These are phyloP conservation scores for Whalleya microplaca DNA, from an alignment of 2,329 filamentous ascomycete species.

Conservation along the genomic window DNA sequence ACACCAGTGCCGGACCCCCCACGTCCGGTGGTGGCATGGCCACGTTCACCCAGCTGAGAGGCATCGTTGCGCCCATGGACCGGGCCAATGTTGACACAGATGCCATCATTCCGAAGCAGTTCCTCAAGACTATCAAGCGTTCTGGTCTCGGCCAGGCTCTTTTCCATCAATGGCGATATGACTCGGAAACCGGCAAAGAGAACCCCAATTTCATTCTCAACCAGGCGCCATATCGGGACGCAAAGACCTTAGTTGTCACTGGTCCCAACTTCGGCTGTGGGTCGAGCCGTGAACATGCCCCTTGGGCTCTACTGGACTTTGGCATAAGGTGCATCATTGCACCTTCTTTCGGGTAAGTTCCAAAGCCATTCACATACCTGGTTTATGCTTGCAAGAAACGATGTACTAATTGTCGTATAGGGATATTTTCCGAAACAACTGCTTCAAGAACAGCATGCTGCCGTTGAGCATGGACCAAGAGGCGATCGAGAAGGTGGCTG, in stretches of 20 bases:
- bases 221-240: constrained; percentile 78
- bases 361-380: background rate
- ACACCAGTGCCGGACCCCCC: constrained; percentile 41
- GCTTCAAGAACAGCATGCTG: constrained; percentile 99
- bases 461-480: constrained; percentile 76
- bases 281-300: constrained; percentile 89
- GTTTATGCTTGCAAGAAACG: background rate
- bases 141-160: constrained; percentile 87
- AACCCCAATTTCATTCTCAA: constrained; percentile 88
- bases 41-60: constrained; percentile 82
- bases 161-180: constrained; percentile 62
- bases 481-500: constrained; percentile 71
- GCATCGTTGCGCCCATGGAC: constrained; percentile 85
- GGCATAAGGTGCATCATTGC: constrained; percentile 94
- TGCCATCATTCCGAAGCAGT: constrained; percentile 98
- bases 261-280: constrained; percentile 96
- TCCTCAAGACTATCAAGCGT: constrained; percentile 98
- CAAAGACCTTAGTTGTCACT: constrained; percentile 90
- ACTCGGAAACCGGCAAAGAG: constrained; percentile 75
- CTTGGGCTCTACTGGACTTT: constrained; percentile 95
- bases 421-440: constrained; percentile 99
- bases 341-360: constrained; percentile 60
- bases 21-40: constrained; percentile 68
- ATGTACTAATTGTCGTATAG: background rate
- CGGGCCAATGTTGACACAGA: constrained; percentile 96